Evolutionary conservation across 805 yeast genomes (phyloP), one percentile per base, ranked within the genome.

Genomic region (Suhomyces pyralidae): DNA sequence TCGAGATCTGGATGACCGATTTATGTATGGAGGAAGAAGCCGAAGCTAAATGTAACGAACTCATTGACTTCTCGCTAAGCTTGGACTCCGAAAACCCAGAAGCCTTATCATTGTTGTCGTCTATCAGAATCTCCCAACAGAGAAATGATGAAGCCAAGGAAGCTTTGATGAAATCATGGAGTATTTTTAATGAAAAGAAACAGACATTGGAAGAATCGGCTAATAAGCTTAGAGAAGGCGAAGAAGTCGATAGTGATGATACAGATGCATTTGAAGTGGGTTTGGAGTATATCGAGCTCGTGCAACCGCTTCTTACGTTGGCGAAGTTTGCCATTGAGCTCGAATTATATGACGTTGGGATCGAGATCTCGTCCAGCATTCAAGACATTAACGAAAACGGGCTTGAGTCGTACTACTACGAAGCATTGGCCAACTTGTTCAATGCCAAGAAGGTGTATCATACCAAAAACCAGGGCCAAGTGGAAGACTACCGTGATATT

Each of bases 1-100:
- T 94, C 62, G 99, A 93, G 69, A 87, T 90, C 52, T 92, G 97
- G 97, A 90, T 91, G 97, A 93, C 98, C 1, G 97, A 93, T 73
- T 74, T 92, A 57, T 92, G 98, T 74, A 90, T 92, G 97, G 96
- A 90, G 62, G 83, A 83, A 2, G 84, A 86, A 58, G 98, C 98
- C 2, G 98, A 94, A 69, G 20, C 67, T 7, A 79, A 83, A 66
- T 94, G 98, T 71, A 88, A 91, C 60, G 77, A 77, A 51, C 76
- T 89, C 58, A 85, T 92, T 51, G 69, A 80, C 9, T 81, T 80
- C 58, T 83, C 96, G 1, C 69, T 90, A 62, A 70, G 80, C 49
- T 68, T 88, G 32, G 87, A 86, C 56, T 74, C 74, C 20, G 60
- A 67, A 30, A 84, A 88, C 53, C 88, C 96, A 1, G 97, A 92